Percentiles rank a stretch among this genome's conserved stretches.
These are phyloP conservation scores for Quercus robur DNA, from an alignment of 306 rosid species.

Conservation along the genomic window DNA sequence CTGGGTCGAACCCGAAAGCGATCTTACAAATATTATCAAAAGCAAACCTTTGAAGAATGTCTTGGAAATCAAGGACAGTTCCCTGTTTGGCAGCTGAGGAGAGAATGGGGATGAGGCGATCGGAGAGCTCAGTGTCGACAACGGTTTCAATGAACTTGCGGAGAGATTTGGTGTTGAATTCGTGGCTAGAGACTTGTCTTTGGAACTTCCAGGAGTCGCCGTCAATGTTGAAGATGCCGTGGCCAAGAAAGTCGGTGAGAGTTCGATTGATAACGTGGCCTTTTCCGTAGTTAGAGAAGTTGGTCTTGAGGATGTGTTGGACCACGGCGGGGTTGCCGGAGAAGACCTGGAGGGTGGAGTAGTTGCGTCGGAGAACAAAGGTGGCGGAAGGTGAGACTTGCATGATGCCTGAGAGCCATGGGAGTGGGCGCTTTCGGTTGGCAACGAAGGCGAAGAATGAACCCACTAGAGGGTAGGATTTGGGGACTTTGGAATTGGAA, in stretches of 20 bases:
- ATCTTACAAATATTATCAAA: conserved; percentile 68
- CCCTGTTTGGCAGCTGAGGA: too few species aligned
- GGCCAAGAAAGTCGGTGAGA: conserved; percentile 15
- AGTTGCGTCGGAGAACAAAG: too few species aligned
- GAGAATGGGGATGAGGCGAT: too few species aligned
- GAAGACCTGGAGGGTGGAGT: background rate
- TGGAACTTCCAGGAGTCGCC: conserved; percentile 44
- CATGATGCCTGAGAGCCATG: background rate
- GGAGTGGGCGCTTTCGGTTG: too few species aligned
- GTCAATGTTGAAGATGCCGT: conserved; percentile 10
- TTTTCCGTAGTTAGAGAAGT: conserved; percentile 30
- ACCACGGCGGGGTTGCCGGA: conserved; percentile 9
- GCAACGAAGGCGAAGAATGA: too few species aligned
- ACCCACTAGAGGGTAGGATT: conserved; percentile 40
- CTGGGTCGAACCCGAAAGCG: conserved; percentile 69
- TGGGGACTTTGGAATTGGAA: conserved; percentile 24
- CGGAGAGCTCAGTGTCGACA: too few species aligned
- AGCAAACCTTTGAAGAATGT: conserved; percentile 26
- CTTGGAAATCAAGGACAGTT: conserved; percentile 36
- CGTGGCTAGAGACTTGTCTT: conserved; percentile 30
- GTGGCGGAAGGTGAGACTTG: conserved; percentile 17
- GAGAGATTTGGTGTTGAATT: conserved; percentile 25
- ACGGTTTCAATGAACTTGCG: conserved; percentile 13
- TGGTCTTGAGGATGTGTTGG: conserved; percentile 36
- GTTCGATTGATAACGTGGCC: background rate